Percentiles rank a stretch among this genome's conserved stretches.
phyloP scores from a whole-genome alignment of 2,329 filamentous ascomycete species.

The Lizonia empirigonia region DNA sequence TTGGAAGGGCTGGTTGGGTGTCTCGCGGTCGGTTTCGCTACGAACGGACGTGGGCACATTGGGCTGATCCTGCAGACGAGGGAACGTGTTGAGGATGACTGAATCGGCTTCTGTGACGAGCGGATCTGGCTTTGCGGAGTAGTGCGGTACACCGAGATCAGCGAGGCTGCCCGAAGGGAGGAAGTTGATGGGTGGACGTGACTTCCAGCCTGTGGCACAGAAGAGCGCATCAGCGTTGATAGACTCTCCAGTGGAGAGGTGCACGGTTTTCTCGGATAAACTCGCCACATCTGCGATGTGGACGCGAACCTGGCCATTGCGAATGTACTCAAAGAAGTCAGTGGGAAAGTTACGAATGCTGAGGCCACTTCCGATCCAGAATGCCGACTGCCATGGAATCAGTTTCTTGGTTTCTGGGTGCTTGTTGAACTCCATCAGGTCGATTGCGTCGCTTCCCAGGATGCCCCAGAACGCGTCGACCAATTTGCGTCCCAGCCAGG shows the following conservation, averaged over 20 bases:
- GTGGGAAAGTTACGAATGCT: slow-evolving; percentile 66
- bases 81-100: slow-evolving; percentile 18
- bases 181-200: slow-evolving; percentile 13
- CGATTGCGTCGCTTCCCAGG: slow-evolving; percentile 60
- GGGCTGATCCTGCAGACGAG: slow-evolving; percentile 14
- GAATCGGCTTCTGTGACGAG: slow-evolving; percentile 41
- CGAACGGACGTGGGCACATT: slow-evolving; percentile 11
- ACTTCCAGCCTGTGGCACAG: slow-evolving; percentile 62
- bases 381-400: slow-evolving; percentile 50
- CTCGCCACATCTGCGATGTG: slow-evolving; percentile 61
- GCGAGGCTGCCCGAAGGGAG: slow-evolving; percentile 4
- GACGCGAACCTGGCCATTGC: slow-evolving; percentile 59
- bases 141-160: slow-evolving; percentile 55
- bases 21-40: slow-evolving; percentile 5
- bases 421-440: slow-evolving; percentile 54
- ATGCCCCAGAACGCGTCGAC: slow-evolving; percentile 63
- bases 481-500: slow-evolving; percentile 61
- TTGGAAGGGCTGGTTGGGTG: slow-evolving; percentile 34
- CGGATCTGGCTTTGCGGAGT: slow-evolving; percentile 18
- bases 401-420: slow-evolving; percentile 51
- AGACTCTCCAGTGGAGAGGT: slow-evolving; percentile 54
- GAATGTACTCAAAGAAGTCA: slow-evolving; percentile 63
- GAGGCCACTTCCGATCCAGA: slow-evolving; percentile 62
- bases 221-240: slow-evolving; percentile 59
- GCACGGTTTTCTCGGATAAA: slow-evolving; percentile 56